phyloP scores from a whole-genome alignment of 192 early-diverging fungal species.

The Bifiguratus adelaidae region DNA sequence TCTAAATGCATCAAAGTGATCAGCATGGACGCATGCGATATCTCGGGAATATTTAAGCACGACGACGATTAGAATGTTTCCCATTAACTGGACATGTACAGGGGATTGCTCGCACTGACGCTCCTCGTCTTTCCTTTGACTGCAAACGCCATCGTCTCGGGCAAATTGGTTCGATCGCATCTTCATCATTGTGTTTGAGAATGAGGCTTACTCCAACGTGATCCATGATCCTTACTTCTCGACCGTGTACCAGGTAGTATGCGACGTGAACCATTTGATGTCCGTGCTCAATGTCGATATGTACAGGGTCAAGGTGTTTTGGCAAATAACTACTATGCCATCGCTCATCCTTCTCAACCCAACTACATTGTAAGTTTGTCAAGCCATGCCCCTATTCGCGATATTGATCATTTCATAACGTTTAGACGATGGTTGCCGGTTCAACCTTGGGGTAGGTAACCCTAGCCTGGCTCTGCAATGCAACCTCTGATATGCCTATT shows the following conservation, averaged over 20 bases:
- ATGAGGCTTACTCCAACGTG: background rate
- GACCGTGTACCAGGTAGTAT: too few species aligned
- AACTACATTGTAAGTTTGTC: slow-evolving; percentile 45
- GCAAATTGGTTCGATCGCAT: slow-evolving; percentile 11
- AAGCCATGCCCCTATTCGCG: too few species aligned
- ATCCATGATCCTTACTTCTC: slow-evolving; percentile 4
- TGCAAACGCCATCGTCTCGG: background rate
- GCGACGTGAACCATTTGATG: too few species aligned
- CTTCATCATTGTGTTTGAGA: slow-evolving; percentile 8
- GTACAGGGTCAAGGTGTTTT: slow-evolving; percentile 28
- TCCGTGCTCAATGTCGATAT: background rate
- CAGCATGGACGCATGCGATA: too few species aligned
- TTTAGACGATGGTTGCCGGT: background rate
- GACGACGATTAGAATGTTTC: too few species aligned
- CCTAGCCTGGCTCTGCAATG: background rate
- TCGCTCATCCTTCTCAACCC: slow-evolving; percentile 19
- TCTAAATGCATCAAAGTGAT: too few species aligned
- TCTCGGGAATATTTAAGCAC: too few species aligned
- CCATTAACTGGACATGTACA: too few species aligned
- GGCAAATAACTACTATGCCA: slow-evolving; percentile 44
- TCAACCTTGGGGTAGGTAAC: background rate
- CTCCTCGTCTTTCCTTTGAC: background rate
- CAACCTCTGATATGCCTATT: background rate
- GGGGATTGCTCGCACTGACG: too few species aligned
- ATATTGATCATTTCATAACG: too few species aligned